phyloP scores from a whole-genome alignment of 345 rosid genomes.

The Brassica nigra region DNA sequence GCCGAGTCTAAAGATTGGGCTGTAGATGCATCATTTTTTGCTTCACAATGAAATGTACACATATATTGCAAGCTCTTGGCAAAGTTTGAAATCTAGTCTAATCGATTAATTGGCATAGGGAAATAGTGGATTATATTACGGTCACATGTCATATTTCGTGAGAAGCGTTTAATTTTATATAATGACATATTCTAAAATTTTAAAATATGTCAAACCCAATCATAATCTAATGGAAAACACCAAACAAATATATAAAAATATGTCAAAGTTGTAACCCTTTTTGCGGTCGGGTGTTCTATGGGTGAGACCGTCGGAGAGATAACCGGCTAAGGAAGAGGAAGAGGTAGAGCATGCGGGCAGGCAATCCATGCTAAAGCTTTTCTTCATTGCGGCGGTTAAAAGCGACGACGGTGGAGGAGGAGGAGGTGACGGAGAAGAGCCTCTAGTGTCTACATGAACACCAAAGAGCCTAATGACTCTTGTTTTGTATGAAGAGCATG shows the following conservation, averaged over 20 bases:
- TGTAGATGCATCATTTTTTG: background rate
- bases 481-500: constrained; percentile 38
- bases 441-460: constrained; percentile 37
- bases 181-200: background rate
- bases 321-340: constrained; percentile 39
- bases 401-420: constrained; percentile 25
- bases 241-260: background rate
- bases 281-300: constrained; percentile 38
- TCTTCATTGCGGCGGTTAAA: constrained; percentile 33
- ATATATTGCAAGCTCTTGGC: background rate
- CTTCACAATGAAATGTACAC: background rate
- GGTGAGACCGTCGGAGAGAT: constrained; percentile 39
- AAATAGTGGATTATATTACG: background rate
- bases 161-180: background rate
- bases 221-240: background rate
- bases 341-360: constrained; percentile 39
- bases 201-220: background rate
- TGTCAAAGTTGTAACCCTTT: constrained; percentile 32
- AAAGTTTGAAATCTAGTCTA: background rate
- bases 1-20: background rate
- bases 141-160: background rate
- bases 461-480: constrained; percentile 40
- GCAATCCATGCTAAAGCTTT: constrained; percentile 42
- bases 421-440: constrained; percentile 30
- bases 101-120: background rate